phyloP scores from a whole-genome alignment of 495 filamentous ascomycete species.

The Penicillium argentinense region DNA sequence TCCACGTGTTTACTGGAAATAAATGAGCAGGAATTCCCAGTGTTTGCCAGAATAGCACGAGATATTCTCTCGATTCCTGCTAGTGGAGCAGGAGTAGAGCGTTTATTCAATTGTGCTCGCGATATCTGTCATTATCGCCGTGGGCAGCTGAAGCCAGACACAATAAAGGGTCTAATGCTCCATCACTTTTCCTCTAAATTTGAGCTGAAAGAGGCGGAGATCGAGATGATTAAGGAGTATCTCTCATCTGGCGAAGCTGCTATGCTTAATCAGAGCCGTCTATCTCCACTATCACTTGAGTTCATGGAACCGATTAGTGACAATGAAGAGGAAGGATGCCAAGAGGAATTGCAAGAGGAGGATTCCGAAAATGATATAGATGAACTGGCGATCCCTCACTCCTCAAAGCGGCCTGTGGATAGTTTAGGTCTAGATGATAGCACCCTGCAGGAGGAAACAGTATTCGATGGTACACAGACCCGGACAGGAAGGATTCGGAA shows the following conservation, averaged over 20 bases:
- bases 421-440: background rate
- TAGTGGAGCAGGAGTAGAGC: conserved; percentile 14
- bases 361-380: conserved; percentile 2
- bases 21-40: conserved; percentile 12
- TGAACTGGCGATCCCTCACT: background rate
- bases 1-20: conserved; percentile 14
- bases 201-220: conserved; percentile 1
- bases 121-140: conserved; percentile 19
- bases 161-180: conserved; percentile 4
- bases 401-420: background rate
- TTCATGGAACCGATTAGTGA: conserved; percentile 7
- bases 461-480: background rate
- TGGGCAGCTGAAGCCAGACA: conserved; percentile 4
- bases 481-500: background rate
- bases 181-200: background rate
- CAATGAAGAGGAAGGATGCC: conserved; percentile 6
- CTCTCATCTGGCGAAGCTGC: conserved; percentile 1
- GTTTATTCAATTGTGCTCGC: conserved; percentile 16
- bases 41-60: conserved; percentile 8
- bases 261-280: background rate
- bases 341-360: conserved; percentile 2
- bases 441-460: background rate
- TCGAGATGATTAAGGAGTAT: conserved; percentile 2
- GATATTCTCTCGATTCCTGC: conserved; percentile 16
- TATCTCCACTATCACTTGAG: background rate